phyloP scores from a whole-genome alignment of 1,139 yeast species.

The Blastobotrys persicus region DNA sequence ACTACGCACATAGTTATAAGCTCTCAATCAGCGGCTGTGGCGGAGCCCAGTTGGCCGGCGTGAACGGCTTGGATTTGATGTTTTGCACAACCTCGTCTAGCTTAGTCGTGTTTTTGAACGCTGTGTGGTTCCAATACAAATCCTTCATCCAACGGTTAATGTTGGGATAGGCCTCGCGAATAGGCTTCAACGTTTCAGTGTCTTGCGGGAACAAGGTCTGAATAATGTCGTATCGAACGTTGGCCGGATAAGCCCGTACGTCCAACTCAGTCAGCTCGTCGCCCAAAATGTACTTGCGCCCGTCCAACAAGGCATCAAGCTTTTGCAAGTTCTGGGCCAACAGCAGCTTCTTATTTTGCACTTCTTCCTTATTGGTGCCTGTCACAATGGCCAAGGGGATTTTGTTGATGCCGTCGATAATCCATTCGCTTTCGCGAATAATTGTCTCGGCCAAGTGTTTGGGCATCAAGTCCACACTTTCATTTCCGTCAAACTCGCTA shows the following conservation, averaged over 20 bases:
- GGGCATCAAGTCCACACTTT: conserved; percentile 41
- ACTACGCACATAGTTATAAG: too few relatives aligned
- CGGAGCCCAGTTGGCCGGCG: background rate
- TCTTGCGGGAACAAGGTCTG: conserved; percentile 78
- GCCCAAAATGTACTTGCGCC: conserved; percentile 62
- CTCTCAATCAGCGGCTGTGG: conserved; percentile 1
- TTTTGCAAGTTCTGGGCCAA: conserved; percentile 59
- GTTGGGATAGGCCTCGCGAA: conserved; percentile 75
- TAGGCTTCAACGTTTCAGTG: conserved; percentile 69
- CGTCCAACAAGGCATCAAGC: conserved; percentile 70
- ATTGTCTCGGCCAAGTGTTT: conserved; percentile 20
- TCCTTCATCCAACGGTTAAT: conserved; percentile 76
- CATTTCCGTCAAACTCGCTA: conserved; percentile 51
- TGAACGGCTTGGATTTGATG: conserved; percentile 43
- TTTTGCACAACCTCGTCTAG: conserved; percentile 90
- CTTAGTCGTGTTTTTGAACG: conserved; percentile 74
- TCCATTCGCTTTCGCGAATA: background rate
- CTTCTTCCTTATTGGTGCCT: background rate
- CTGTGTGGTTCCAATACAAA: conserved; percentile 79
- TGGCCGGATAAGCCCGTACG: conserved; percentile 75
- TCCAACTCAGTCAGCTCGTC: conserved; percentile 86
- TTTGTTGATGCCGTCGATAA: conserved; percentile 3
- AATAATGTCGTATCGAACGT: conserved; percentile 68
- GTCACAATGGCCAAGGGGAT: background rate
- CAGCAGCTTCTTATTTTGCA: conserved; percentile 3